Evolutionary conservation across 106 monocot genomes (phyloP), one percentile per base, ranked within the genome.

Genomic region (Vanilla planifolia): DNA sequence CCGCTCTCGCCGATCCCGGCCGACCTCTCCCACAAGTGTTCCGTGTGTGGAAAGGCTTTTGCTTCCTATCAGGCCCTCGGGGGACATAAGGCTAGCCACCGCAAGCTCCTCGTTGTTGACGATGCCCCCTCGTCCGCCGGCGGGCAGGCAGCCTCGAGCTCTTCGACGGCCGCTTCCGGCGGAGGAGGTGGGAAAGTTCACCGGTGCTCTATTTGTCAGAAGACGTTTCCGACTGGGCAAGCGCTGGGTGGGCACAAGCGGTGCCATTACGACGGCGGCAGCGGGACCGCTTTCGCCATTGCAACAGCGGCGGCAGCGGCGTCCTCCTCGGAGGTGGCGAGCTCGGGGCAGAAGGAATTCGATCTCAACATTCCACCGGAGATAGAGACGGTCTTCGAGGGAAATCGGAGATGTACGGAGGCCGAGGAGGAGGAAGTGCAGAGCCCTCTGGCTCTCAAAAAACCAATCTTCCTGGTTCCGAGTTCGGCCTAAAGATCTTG

Each of bases 201-300:
- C 64, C 59, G 48, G 52, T 85, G 85, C 61, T 69, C 73, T 8
- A 56, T 85, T 23, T 85, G 85, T 28, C 25, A 17, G 64, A 70
- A 62, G 64, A 40, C 42, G 9, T 85, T 85, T 30, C 39, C 69
- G 3, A 67, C 80, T n/a, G 85, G 85, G 29, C 85, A 85, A 52
- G 85, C 85, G 34, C 67, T 85, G 21, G 85, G 85, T 20, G 85
- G 85, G 21, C 85, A 85, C 74, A 85, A 80, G 74, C 50, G 85
- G 64, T 75, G 73, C 34, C 85, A 85, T 60, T 78, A 77, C 33
- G 77, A 66, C 32, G 46, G 72, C 11, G 50, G 43, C 16, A 9
- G 36, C 27, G 15, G 71, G 40, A 33, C 70, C 59, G 32, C 51
- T 35, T 27, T 42, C 22, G 36, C 59, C 11, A 43, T 57, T 32